Conservation (phyloP, 805 yeast species). For the Sugiyamaella mastotermitis region DNA sequence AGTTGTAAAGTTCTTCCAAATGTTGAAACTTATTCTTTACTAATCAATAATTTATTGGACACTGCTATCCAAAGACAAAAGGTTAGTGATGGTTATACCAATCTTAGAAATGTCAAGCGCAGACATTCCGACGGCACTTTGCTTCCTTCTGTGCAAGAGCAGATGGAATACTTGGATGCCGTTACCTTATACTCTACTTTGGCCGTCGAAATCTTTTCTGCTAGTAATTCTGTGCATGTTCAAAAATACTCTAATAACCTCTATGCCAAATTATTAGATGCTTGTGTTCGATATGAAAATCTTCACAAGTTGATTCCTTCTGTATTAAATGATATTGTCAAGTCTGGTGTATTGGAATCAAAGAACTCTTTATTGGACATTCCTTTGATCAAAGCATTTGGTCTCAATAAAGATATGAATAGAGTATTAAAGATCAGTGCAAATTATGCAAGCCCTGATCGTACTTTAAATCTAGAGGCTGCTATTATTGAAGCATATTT, state of each 20-base stretch:
- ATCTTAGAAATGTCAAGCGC: neutral
- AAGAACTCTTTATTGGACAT: too few relatives aligned
- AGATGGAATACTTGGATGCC: slow-evolving; percentile 9
- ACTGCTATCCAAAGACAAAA: neutral
- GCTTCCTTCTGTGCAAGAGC: slow-evolving; percentile 11
- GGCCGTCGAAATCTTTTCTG: slow-evolving; percentile 28
- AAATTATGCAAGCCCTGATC: too few relatives aligned
- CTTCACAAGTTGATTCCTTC: slow-evolving; percentile 2
- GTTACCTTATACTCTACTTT: slow-evolving; percentile 19
- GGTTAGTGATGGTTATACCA: neutral
- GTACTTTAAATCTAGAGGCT: neutral
- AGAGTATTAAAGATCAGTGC: too few relatives aligned
- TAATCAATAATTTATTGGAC: slow-evolving; percentile 22
- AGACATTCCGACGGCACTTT: slow-evolving; percentile 7
- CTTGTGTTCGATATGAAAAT: slow-evolving; percentile 14
- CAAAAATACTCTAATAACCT: slow-evolving; percentile 19
- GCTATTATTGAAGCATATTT: slow-evolving; percentile 27
- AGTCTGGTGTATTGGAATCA: neutral
- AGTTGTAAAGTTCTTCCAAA: slow-evolving; percentile 21
- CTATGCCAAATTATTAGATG: slow-evolving; percentile 19
- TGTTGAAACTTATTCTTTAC: slow-evolving; percentile 24
- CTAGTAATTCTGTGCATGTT: slow-evolving; percentile 20
- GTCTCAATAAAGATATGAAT: slow-evolving; percentile 15
- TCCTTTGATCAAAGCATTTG: slow-evolving; percentile 21
- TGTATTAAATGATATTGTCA: neutral